These are phyloP conservation scores for Pugionium cornutum DNA, from an alignment of 345 rosid genomes.

Conservation along the genomic window DNA sequence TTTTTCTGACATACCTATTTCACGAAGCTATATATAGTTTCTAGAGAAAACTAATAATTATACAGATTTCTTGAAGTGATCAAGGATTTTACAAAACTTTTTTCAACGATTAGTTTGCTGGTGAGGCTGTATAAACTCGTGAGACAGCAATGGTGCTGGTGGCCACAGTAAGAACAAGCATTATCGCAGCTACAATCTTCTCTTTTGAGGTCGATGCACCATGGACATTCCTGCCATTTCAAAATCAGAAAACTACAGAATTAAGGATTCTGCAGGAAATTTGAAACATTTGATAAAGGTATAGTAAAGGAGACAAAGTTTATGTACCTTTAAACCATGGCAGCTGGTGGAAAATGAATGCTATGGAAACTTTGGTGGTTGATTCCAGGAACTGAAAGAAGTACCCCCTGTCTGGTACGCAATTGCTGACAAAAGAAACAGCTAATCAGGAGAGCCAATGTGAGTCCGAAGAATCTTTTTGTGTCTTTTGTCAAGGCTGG, in stretches of 20 bases:
- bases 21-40: too few relatives aligned
- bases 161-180: conserved; percentile 44
- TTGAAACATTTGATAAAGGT: neutral
- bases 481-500: conserved; percentile 47
- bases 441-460: conserved; percentile 47
- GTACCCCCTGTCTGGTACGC: conserved; percentile 79
- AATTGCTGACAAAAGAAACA: conserved; percentile 57
- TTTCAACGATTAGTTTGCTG: conserved; percentile 17
- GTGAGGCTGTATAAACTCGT: conserved; percentile 37
- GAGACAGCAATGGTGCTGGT: conserved; percentile 49
- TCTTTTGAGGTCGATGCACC: conserved; percentile 48
- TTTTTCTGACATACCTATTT: neutral
- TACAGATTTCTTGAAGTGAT: conserved; percentile 35
- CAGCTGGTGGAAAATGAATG: conserved; percentile 79
- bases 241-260: neutral
- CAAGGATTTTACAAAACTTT: conserved; percentile 11
- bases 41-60: conserved; percentile 10
- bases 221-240: conserved; percentile 45
- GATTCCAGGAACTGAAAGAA: conserved; percentile 89
- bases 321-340: conserved; percentile 69
- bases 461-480: conserved; percentile 56
- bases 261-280: neutral
- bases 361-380: conserved; percentile 75
- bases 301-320: neutral
- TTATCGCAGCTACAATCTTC: conserved; percentile 39